Percentiles rank a stretch among this genome's conserved stretches.
phyloP scores from a whole-genome alignment of 1,284 basidiomycete genomes.

The Sporisorium sorghi region DNA sequence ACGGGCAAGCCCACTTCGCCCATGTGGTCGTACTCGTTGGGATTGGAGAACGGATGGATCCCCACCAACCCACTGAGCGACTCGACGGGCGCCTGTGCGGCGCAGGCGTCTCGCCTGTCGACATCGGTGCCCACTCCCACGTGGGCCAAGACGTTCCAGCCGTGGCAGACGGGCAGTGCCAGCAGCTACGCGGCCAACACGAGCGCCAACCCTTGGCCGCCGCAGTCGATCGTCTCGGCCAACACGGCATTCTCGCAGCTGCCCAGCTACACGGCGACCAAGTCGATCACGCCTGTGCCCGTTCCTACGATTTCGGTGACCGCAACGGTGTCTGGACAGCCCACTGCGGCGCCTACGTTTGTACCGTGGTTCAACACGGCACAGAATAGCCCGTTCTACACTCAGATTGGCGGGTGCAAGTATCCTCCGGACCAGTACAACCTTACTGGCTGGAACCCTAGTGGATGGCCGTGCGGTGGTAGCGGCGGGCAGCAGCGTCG shows the following conservation, averaged over 20 bases:
- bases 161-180: constrained; percentile 55
- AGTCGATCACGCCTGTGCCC: constrained; percentile 27
- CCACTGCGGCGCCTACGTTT: constrained; percentile 36
- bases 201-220: constrained; percentile 47
- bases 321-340: constrained; percentile 28
- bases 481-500: constrained; percentile 25
- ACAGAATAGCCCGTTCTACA: constrained; percentile 35
- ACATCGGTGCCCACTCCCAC: constrained; percentile 21
- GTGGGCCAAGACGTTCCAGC: constrained; percentile 44
- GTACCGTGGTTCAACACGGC: constrained; percentile 37
- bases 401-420: constrained; percentile 48
- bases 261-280: constrained; percentile 53
- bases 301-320: constrained; percentile 44
- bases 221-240: constrained; percentile 34
- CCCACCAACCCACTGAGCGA: constrained; percentile 46
- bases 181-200: constrained; percentile 35
- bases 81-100: constrained; percentile 35
- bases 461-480: constrained; percentile 52
- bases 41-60: constrained; percentile 66
- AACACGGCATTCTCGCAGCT: constrained; percentile 37
- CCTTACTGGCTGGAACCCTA: constrained; percentile 22
- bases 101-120: constrained; percentile 23
- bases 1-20: constrained; percentile 51
- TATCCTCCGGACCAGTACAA: constrained; percentile 50
- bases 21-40: constrained; percentile 67